Percentiles rank a stretch among this genome's conserved stretches.
These are phyloP conservation scores for Colletotrichum limetticola DNA, from an alignment of 2,329 filamentous ascomycete species.

Conservation along the genomic window DNA sequence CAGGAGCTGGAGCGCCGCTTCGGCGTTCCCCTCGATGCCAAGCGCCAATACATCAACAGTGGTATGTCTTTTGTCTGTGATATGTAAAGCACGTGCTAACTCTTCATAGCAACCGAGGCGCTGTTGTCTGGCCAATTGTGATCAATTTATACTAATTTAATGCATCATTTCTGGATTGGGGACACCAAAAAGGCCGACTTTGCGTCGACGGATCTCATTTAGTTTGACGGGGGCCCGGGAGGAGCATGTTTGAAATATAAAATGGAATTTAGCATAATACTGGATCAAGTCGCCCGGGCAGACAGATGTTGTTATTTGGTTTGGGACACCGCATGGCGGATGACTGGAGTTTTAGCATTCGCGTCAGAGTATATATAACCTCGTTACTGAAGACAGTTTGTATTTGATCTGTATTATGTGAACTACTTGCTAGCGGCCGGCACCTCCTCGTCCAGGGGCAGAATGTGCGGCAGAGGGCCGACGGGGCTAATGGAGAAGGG, in stretches of 20 bases:
- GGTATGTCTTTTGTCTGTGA: conserved; percentile 67
- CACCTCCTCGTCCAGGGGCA: conserved; percentile 84
- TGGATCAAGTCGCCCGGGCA: background rate
- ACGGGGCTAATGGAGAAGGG: conserved; percentile 81
- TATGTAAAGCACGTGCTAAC: conserved; percentile 35
- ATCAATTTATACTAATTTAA: conserved; percentile 34
- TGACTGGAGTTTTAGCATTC: background rate
- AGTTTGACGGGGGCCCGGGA: background rate
- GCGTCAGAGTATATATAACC: background rate
- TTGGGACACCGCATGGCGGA: conserved; percentile 1
- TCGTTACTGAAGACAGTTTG: background rate
- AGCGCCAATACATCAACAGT: conserved; percentile 93
- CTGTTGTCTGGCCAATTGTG: conserved; percentile 81
- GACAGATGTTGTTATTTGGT: background rate
- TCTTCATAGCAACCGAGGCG: conserved; percentile 75
- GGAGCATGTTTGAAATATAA: conserved; percentile 9
- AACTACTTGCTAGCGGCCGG: conserved; percentile 54
- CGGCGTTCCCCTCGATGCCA: conserved; percentile 84
- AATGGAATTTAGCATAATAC: conserved; percentile 27
- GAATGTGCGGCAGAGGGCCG: conserved; percentile 84
- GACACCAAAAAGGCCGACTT: conserved; percentile 10
- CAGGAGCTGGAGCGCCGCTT: conserved; percentile 91
- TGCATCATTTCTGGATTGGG: conserved; percentile 19
- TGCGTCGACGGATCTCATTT: background rate
- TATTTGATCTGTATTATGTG: no score